phyloP scores from a whole-genome alignment of 2,329 filamentous ascomycete species.

The Aspergillus novoparasiticus region DNA sequence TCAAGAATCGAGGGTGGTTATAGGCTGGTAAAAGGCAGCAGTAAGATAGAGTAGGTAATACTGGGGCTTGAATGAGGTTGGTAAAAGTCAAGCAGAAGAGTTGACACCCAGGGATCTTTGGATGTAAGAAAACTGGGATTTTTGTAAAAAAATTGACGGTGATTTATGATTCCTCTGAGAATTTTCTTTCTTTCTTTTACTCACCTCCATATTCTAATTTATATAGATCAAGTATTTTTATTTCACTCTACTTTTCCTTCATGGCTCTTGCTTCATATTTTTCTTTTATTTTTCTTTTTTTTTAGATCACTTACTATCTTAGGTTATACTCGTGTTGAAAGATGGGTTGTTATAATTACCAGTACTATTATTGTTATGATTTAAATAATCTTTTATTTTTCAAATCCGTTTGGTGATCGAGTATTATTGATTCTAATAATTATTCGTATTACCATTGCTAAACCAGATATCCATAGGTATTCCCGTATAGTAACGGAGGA shows the following conservation, averaged over 20 bases:
- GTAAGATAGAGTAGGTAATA: neutral
- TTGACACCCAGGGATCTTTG: neutral
- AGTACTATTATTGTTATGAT: slow-evolving; percentile 1
- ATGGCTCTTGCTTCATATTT: neutral
- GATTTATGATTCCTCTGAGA: neutral
- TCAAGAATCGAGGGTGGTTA: slow-evolving; percentile 1
- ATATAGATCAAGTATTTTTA: slow-evolving; percentile 1
- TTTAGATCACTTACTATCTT: slow-evolving; percentile 5
- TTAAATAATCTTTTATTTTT: neutral
- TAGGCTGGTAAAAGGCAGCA: slow-evolving; percentile 2
- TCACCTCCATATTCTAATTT: neutral
- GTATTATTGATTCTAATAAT: neutral
- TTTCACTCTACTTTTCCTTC: neutral
- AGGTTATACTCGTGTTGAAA: neutral
- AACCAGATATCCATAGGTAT: slow-evolving; percentile 2
- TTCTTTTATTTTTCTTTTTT: neutral
- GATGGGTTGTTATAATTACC: slow-evolving; percentile 9
- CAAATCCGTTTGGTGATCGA: neutral
- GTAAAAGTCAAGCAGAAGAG: slow-evolving; percentile 1
- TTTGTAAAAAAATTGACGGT: neutral
- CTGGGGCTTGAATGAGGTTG: slow-evolving; percentile 5
- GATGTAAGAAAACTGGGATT: neutral
- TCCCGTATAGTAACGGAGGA: slow-evolving; percentile 2
- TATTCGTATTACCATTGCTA: slow-evolving; percentile 1
- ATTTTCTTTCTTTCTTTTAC: neutral